Percentiles rank a stretch among this genome's conserved stretches.
These are phyloP conservation scores for Zygnema circumcarinatum DNA, from an alignment of 139 green algal species.

Conservation along the genomic window DNA sequence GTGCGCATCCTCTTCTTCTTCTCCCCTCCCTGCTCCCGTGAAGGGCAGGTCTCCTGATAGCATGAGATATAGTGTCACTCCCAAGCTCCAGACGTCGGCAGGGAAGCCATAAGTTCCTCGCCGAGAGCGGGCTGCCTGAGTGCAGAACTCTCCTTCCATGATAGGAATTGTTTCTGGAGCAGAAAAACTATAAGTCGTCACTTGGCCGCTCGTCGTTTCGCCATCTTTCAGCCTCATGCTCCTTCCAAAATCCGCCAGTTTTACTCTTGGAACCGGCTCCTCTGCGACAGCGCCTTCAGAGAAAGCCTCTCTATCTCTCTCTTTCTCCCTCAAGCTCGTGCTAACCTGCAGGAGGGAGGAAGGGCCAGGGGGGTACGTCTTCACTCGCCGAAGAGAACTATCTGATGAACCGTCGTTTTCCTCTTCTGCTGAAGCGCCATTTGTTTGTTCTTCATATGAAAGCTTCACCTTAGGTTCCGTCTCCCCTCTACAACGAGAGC, in stretches of 20 bases:
- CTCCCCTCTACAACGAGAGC: background rate
- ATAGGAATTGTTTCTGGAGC: background rate
- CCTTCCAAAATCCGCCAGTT: background rate
- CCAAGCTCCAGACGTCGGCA: constrained; percentile 81
- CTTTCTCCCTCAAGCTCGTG: no score
- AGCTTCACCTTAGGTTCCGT: no score
- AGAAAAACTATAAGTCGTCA: background rate
- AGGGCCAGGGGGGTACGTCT: no score
- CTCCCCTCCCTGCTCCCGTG: background rate
- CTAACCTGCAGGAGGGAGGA: no score
- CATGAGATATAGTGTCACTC: constrained; percentile 91
- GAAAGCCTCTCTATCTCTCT: no score
- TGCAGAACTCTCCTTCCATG: background rate
- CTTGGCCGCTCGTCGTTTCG: background rate
- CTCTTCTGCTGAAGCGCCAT: no score
- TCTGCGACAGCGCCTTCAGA: no score
- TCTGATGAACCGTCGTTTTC: no score
- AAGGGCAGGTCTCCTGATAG: constrained; percentile 84
- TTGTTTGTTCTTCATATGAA: no score
- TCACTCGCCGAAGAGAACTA: no score
- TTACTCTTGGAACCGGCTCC: background rate
- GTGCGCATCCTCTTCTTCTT: background rate
- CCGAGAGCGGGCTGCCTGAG: no score
- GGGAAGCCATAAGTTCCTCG: background rate
- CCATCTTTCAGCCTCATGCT: background rate